A percentile compares a stretch with the other conserved stretches of the same genome.
Evolutionary conservation across 495 filamentous ascomycete species (phyloP).

Genomic region (Trichoderma reesei): DNA sequence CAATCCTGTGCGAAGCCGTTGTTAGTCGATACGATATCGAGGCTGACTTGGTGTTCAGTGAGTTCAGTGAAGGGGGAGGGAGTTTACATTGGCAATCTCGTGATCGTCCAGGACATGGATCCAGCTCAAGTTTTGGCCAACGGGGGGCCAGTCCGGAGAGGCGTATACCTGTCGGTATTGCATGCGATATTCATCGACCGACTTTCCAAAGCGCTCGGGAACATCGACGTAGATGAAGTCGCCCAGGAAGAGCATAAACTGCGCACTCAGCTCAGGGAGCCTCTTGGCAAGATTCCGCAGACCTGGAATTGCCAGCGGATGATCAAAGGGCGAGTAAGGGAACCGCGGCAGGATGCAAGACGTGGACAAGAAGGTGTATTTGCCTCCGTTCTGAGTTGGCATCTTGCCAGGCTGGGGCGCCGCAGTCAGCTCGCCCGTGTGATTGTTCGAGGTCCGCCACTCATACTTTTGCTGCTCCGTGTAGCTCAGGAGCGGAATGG

Average conservation of each 20-base stretch:
- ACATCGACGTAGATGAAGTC: constrained; percentile 98
- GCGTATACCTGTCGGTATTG: constrained; percentile 92
- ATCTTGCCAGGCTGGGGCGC: constrained; percentile 52
- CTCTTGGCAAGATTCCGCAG: constrained; percentile 57
- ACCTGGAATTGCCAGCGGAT: constrained; percentile 73
- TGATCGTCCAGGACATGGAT: constrained; percentile 95
- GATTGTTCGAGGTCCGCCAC: constrained; percentile 74
- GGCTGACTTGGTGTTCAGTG: neutral
- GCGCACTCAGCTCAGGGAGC: constrained; percentile 52
- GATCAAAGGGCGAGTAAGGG: constrained; percentile 72
- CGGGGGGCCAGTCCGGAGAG: constrained; percentile 75
- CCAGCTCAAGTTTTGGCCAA: constrained; percentile 71
- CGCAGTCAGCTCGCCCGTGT: constrained; percentile 63
- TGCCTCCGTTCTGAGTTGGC: constrained; percentile 43
- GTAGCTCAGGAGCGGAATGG: constrained; percentile 37
- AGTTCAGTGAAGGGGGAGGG: neutral
- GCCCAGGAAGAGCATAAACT: constrained; percentile 97
- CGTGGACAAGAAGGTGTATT: constrained; percentile 80
- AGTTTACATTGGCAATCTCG: constrained; percentile 57
- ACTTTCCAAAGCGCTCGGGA: constrained; percentile 63
- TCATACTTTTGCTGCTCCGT: constrained; percentile 57
- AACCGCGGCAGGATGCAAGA: constrained; percentile 87
- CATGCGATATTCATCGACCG: constrained; percentile 65
- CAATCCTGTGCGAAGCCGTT: constrained; percentile 50
- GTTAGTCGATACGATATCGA: neutral